These are phyloP conservation scores for Quillaja saponaria DNA, from an alignment of 306 rosid species.

Conservation along the genomic window DNA sequence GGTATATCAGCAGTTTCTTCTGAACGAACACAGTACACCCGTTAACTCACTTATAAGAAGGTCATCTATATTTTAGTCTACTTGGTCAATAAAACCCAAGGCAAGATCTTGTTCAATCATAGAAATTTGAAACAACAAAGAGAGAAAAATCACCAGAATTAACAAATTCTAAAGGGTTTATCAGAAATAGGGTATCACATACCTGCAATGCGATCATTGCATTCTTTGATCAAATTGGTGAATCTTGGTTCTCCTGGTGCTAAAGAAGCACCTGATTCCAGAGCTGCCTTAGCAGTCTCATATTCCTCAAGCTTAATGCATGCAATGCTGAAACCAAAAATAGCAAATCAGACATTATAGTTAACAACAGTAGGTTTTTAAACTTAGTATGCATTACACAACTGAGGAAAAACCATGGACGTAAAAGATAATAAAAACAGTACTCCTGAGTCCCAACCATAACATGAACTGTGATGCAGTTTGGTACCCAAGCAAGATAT, in stretches of 20 bases:
- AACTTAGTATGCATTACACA: background rate
- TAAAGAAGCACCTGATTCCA: constrained; percentile 69
- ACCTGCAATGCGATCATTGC: constrained; percentile 74
- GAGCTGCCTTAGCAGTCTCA: constrained; percentile 79
- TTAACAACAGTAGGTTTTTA: background rate
- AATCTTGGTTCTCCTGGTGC: constrained; percentile 58
- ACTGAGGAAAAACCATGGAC: too few relatives aligned
- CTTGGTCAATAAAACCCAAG: background rate
- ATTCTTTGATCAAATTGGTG: constrained; percentile 55
- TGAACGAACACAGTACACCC: constrained; percentile 39
- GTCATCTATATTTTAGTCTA: constrained; percentile 13
- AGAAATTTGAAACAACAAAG: background rate
- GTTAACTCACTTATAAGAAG: constrained; percentile 18
- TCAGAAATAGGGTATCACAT: constrained; percentile 13
- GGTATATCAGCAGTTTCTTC: constrained; percentile 56
- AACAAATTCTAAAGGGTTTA: constrained; percentile 13
- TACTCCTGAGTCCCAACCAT: too few relatives aligned
- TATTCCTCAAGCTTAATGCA: constrained; percentile 87
- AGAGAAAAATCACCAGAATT: background rate
- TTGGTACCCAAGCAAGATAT: too few relatives aligned
- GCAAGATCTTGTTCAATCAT: too few relatives aligned
- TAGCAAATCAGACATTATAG: background rate
- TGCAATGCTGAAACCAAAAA: constrained; percentile 56
- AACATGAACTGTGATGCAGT: too few relatives aligned
- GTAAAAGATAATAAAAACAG: too few relatives aligned